phyloP scores from a whole-genome alignment of 2,329 filamentous ascomycete genomes.

The Cadophora sp. region DNA sequence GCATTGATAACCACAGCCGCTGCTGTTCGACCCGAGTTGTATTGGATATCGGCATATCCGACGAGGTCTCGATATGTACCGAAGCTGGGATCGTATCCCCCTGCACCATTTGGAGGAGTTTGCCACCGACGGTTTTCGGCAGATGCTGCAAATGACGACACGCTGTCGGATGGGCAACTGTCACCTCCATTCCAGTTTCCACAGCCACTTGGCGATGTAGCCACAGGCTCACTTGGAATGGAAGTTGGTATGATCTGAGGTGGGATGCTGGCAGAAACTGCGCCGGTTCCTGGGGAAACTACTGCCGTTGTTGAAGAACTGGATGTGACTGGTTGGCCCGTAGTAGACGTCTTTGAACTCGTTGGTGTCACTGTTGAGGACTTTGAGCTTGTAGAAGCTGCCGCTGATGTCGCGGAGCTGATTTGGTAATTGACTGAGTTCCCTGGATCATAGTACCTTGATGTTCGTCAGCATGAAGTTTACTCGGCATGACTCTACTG shows the following conservation, averaged over 20 bases:
- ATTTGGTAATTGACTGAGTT: conserved; percentile 11
- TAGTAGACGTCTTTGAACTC: not conserved
- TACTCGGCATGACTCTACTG: not conserved
- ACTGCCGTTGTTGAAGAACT: not conserved
- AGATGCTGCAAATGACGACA: conserved; percentile 37
- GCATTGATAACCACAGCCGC: conserved; percentile 43
- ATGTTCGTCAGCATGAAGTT: not conserved
- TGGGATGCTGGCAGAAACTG: not conserved
- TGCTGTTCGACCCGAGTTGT: conserved; percentile 39
- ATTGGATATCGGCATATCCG: conserved; percentile 45
- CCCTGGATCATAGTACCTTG: conserved; percentile 3
- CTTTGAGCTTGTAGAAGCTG: not conserved
- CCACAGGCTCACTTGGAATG: conserved; percentile 37
- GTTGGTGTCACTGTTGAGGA: not conserved
- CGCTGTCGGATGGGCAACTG: conserved; percentile 33
- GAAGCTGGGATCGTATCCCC: conserved; percentile 39
- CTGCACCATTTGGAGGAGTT: conserved; percentile 38
- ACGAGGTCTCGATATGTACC: conserved; percentile 41
- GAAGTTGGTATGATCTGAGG: conserved; percentile 21
- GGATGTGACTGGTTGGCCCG: not conserved
- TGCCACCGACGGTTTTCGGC: conserved; percentile 44
- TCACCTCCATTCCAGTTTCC: conserved; percentile 43
- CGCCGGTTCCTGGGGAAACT: not conserved
- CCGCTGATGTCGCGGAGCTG: not conserved
- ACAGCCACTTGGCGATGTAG: conserved; percentile 40